These are phyloP conservation scores for Rubia occidens DNA, from an alignment of 305 asterid genomes.

Conservation along the genomic window DNA sequence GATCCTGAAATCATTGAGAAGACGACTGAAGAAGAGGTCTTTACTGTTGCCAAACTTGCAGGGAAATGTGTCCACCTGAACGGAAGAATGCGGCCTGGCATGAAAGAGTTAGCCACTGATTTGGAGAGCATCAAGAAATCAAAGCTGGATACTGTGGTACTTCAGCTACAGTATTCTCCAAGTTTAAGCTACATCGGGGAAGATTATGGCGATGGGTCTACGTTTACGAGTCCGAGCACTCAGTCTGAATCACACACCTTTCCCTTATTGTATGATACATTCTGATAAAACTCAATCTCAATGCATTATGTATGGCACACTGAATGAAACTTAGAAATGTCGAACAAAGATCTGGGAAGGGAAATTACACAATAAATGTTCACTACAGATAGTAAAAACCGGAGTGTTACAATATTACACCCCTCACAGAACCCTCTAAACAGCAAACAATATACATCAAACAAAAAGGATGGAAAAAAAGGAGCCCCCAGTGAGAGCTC, in stretches of 20 bases:
- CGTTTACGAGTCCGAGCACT: not conserved
- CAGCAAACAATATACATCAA: not conserved
- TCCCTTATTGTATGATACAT: not conserved
- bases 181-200: not conserved
- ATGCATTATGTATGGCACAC: no score
- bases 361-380: no score
- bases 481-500: not conserved
- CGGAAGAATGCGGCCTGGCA: slow-evolving; percentile 14
- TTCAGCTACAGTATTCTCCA: not conserved
- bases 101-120: slow-evolving; percentile 9
- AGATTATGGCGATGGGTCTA: not conserved
- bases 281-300: not conserved
- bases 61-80: slow-evolving; percentile 8
- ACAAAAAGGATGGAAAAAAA: not conserved
- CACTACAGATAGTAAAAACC: not conserved
- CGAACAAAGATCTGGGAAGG: no score
- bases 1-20: not conserved
- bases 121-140: not conserved
- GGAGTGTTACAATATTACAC: not conserved
- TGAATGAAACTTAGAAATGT: no score
- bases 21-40: slow-evolving; percentile 8
- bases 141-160: not conserved
- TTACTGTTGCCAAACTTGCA: slow-evolving; percentile 11
- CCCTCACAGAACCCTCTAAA: not conserved
- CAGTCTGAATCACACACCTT: not conserved